Conservation (phyloP, 2,329 filamentous ascomycete genomes). For the Zalaria obscura region DNA sequence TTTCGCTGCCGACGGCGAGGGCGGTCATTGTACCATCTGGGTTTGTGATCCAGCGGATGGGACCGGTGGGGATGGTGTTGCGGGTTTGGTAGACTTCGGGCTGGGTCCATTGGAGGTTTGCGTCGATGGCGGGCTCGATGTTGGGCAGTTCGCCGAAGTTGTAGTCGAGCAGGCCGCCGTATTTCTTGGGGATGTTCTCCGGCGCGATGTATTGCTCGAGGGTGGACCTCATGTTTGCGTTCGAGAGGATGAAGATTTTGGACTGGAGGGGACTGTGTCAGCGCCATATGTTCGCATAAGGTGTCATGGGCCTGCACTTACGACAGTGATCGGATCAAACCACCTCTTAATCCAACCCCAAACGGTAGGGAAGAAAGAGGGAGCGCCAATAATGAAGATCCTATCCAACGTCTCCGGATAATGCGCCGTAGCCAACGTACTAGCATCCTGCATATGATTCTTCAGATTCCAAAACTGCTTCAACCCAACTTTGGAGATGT, state of each 20-base stretch:
- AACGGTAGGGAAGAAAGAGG: constrained; percentile 79
- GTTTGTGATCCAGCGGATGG: constrained; percentile 29
- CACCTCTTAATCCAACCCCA: constrained; percentile 93
- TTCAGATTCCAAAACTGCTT: constrained; percentile 96
- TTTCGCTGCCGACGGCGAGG: constrained; percentile 28
- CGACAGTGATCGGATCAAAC: constrained; percentile 75
- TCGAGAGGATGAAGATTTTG: constrained; percentile 83
- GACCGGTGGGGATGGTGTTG: constrained; percentile 31
- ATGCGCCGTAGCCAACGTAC: constrained; percentile 75
- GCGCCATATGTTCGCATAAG: constrained; percentile 34
- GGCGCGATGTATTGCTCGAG: constrained; percentile 70
- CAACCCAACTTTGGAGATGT: constrained; percentile 74
- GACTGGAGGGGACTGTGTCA: constrained; percentile 27
- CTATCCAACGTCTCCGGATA: constrained; percentile 89
- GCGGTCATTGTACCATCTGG: constrained; percentile 28
- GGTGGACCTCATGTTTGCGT: constrained; percentile 59
- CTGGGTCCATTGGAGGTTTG: constrained; percentile 26
- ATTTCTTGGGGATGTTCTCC: constrained; percentile 73
- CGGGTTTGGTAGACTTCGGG: constrained; percentile 12
- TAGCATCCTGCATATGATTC: constrained; percentile 85
- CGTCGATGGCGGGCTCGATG: constrained; percentile 44
- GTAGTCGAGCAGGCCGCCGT: constrained; percentile 78
- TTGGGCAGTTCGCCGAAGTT: constrained; percentile 61
- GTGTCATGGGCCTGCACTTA: constrained; percentile 59
- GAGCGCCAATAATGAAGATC: constrained; percentile 79